Percentiles rank a stretch among this genome's conserved stretches.
Conservation (phyloP, 805 yeast species). For the Candida manassasensis region DNA sequence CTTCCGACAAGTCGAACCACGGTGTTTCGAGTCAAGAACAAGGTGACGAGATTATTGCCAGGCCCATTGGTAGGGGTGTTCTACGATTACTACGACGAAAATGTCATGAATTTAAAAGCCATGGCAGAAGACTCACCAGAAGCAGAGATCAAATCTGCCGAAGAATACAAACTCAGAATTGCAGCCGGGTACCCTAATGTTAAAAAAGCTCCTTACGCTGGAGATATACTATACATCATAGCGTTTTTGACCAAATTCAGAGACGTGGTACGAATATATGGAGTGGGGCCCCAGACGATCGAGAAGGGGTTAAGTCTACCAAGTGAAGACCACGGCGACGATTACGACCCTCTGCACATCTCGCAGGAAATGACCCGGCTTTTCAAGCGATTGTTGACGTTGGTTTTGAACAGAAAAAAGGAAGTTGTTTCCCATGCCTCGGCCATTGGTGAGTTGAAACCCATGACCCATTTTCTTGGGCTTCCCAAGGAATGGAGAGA, state of each 20-base stretch:
- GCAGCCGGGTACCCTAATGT: conserved; percentile 33
- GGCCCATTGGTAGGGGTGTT: conserved; percentile 35
- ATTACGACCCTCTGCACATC: conserved; percentile 11
- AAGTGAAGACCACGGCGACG: background rate
- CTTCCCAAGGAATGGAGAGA: conserved; percentile 39
- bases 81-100: conserved; percentile 37
- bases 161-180: conserved; percentile 19
- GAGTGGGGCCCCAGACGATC: conserved; percentile 33
- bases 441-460: conserved; percentile 32
- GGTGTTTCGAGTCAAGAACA: conserved; percentile 22
- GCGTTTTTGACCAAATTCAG: conserved; percentile 29
- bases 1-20: conserved; percentile 24
- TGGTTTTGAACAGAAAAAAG: conserved; percentile 35
- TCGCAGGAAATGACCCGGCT: conserved; percentile 29
- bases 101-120: conserved; percentile 13
- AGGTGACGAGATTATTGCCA: conserved; percentile 30
- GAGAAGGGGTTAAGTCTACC: conserved; percentile 31
- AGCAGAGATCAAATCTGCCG: conserved; percentile 6
- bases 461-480: conserved; percentile 23
- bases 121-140: conserved; percentile 7
- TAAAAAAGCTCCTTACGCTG: conserved; percentile 21
- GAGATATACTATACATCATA: conserved; percentile 29
- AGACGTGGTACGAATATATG: conserved; percentile 14
- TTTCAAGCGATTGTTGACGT: conserved; percentile 26
- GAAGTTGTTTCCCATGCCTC: conserved; percentile 21